These are phyloP conservation scores for Clarireedia monteithiana DNA, from an alignment of 2,329 filamentous ascomycete genomes.

Conservation along the genomic window DNA sequence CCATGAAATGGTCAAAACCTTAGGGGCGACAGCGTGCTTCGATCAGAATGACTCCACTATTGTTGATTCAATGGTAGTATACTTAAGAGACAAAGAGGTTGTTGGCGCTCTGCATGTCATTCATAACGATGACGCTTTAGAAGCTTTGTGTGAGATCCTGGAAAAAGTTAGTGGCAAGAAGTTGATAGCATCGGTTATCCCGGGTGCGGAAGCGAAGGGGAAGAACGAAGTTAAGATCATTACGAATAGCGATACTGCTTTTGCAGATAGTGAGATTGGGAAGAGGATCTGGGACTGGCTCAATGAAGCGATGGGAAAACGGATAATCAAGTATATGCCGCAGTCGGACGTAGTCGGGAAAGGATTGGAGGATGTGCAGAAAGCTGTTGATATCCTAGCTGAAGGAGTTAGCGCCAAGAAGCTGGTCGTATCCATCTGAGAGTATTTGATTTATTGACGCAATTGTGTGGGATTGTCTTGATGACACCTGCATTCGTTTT, in stretches of 20 bases:
- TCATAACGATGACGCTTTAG: not conserved
- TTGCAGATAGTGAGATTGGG: not conserved
- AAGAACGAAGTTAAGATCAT: not conserved
- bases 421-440: not conserved
- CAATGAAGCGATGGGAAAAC: not conserved
- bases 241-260: not conserved
- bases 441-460: too few relatives aligned
- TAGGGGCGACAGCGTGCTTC: slow-evolving; percentile 34
- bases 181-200: not conserved
- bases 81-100: slow-evolving; percentile 25
- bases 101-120: slow-evolving; percentile 27
- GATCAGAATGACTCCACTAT: slow-evolving; percentile 30
- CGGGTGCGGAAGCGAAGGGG: not conserved
- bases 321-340: not conserved
- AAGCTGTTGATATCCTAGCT: not conserved
- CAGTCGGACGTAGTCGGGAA: not conserved
- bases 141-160: not conserved
- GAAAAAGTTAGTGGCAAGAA: not conserved
- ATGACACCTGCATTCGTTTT: too few relatives aligned
- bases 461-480: too few relatives aligned
- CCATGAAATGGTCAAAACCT: slow-evolving; percentile 30
- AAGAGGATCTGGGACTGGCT: not conserved
- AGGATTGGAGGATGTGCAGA: slow-evolving; percentile 1
- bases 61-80: slow-evolving; percentile 25
- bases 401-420: slow-evolving; percentile 5